phyloP scores from a whole-genome alignment of 352 stramenopile genomes.

The Globisporangium rhizosaccharum region DNA sequence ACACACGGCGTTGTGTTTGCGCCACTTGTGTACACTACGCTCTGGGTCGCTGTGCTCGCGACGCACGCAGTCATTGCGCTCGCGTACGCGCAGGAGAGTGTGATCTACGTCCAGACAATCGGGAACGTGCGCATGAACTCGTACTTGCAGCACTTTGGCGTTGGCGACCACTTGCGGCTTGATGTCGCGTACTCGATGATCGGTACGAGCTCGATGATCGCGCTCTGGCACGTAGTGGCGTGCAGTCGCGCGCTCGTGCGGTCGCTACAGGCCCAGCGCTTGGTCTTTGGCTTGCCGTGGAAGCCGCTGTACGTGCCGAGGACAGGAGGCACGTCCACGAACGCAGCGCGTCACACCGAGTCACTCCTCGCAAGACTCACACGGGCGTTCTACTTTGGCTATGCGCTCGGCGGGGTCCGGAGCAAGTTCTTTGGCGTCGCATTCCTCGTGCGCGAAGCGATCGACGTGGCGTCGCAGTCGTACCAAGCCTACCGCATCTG shows the following conservation, averaged over 20 bases:
- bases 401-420: conserved; percentile 11
- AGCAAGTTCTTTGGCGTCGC: conserved; percentile 21
- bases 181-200: conserved; percentile 6
- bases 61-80: not conserved
- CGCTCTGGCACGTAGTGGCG: not conserved
- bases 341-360: not conserved
- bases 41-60: conserved; percentile 1
- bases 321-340: not conserved
- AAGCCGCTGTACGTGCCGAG: not conserved
- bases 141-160: conserved; percentile 8
- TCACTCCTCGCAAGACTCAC: not conserved
- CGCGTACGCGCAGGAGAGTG: not conserved
- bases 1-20: not conserved
- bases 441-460: conserved; percentile 15
- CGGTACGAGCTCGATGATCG: not conserved
- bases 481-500: conserved; percentile 23
- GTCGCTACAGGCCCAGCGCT: not conserved
- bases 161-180: not conserved
- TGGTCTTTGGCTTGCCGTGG: conserved; percentile 1
- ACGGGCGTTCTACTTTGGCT: conserved; percentile 2
- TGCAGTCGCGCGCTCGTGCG: not conserved
- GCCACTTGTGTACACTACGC: not conserved
- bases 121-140: conserved; percentile 3
- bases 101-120: conserved; percentile 5
- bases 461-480: conserved; percentile 20